These are phyloP conservation scores for Trametes polyzona DNA, from an alignment of 1,284 basidiomycete species.

Conservation along the genomic window DNA sequence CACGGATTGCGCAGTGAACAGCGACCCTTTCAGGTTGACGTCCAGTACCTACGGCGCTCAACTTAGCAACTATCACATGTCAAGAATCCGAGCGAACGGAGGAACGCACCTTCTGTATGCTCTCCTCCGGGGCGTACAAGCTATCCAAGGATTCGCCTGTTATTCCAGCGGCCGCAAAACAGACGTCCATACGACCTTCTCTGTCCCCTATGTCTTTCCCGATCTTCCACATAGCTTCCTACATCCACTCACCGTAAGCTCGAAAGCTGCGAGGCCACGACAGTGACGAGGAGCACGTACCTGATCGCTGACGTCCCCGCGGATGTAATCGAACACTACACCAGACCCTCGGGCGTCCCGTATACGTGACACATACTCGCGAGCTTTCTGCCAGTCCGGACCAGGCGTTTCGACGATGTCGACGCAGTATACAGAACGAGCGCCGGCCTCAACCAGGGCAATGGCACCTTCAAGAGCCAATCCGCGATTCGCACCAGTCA, in stretches of 20 bases:
- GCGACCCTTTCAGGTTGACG: conserved; percentile 77
- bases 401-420: conserved; percentile 70
- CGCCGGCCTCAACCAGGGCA: conserved; percentile 76
- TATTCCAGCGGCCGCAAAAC: conserved; percentile 66
- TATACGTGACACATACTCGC: conserved; percentile 54
- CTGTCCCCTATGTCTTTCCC: conserved; percentile 62
- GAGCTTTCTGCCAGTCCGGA: conserved; percentile 65
- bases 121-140: conserved; percentile 66
- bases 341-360: conserved; percentile 36
- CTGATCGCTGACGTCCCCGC: conserved; percentile 67
- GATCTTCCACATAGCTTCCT: conserved; percentile 52
- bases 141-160: conserved; percentile 60
- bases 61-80: not conserved
- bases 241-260: too few species aligned
- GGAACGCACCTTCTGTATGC: conserved; percentile 66
- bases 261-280: not conserved
- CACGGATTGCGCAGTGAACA: conserved; percentile 80
- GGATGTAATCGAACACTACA: conserved; percentile 70
- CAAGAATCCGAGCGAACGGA: not conserved
- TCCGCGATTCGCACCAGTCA: conserved; percentile 81
- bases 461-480: conserved; percentile 84
- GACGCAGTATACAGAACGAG: conserved; percentile 74
- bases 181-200: conserved; percentile 72
- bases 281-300: not conserved
- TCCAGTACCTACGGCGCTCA: conserved; percentile 56